These are phyloP conservation scores for Aspergillus pseudoterreus DNA, from an alignment of 2,329 filamentous ascomycete species.

Conservation along the genomic window DNA sequence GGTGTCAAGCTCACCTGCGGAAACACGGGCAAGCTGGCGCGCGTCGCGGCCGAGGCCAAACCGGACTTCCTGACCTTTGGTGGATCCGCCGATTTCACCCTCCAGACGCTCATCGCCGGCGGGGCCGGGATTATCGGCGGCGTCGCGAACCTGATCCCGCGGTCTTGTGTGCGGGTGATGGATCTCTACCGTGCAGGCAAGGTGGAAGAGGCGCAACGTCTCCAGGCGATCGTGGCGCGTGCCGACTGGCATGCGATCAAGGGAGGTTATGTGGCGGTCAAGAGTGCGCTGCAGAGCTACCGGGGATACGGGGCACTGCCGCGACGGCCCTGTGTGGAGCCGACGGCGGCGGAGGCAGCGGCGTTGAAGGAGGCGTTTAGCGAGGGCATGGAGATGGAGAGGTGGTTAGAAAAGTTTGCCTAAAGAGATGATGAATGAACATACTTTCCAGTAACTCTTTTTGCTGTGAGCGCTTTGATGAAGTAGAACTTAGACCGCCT, in stretches of 20 bases:
- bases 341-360: constrained; percentile 32
- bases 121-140: constrained; percentile 83
- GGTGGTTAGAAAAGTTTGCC: constrained; percentile 22
- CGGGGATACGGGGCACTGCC: constrained; percentile 79
- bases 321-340: constrained; percentile 59
- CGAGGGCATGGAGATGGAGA: constrained; percentile 38
- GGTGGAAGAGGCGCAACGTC: constrained; percentile 67
- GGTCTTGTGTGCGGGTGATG: constrained; percentile 75
- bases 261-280: constrained; percentile 79
- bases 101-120: constrained; percentile 74
- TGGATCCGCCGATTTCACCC: constrained; percentile 82
- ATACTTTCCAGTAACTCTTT: too few relatives aligned
- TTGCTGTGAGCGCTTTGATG: too few relatives aligned
- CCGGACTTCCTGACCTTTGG: constrained; percentile 75
- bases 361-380: constrained; percentile 35
- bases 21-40: constrained; percentile 68
- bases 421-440: background rate
- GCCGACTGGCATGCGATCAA: constrained; percentile 83
- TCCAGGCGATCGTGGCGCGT: constrained; percentile 74
- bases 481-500: too few relatives aligned
- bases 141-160: constrained; percentile 80
- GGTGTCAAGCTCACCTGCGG: constrained; percentile 71
- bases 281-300: constrained; percentile 74
- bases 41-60: constrained; percentile 52
- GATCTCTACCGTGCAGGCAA: constrained; percentile 70